Base-by-base conservation (phyloP, 129 eudicot genomes). In the Flaveria linearis region DNA sequence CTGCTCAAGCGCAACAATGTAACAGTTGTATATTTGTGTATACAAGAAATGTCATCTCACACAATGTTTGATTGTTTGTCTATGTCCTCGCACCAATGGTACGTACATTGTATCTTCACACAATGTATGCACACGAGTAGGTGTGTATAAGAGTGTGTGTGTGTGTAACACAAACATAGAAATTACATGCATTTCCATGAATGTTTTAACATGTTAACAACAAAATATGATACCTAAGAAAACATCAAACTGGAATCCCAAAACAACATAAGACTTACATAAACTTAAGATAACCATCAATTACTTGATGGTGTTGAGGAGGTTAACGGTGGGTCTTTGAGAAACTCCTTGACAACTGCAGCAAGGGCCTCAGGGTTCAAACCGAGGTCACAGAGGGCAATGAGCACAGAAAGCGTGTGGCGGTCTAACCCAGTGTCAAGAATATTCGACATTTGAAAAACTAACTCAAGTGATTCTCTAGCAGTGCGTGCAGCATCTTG, bases 401-500 rank as follows among this genome's bases (percentile, higher is more conserved):
- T 79, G 14, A 93, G 88, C 72, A 93, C 84, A 10, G 93, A 91
- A 12, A 93, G 91, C 1, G 97, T 88, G 85, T 91, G 91, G 8
- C 93, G 90, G 74, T 92, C 96, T 45, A 92, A 79, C 0, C 98
- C 96, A 1, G 94, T 89, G 46, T 92, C 92, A 5, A 92, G 94
- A 67, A 90, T 84, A 83, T 89, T 90, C 16, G 98, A 92, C 90
- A 92, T 92, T 42, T 85, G 90, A 80, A 90, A 91, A 43, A 81
- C 88, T 14, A 93, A 74, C 76, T 93, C 98, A 16, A 93, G 86
- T 5, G 97, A 93, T 36, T 93, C 98, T 13, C 81, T 69, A 3
- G 97, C 93, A 30, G 93, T 86, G 51, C 83, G 79, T 36, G 93
- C 93, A 39, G 87, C 86, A 39, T 86, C 92, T 45, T 81, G 82